Evolutionary conservation across 2,329 filamentous ascomycete genomes (phyloP).

Genomic region (Stagonosporopsis chrysanthemi): DNA sequence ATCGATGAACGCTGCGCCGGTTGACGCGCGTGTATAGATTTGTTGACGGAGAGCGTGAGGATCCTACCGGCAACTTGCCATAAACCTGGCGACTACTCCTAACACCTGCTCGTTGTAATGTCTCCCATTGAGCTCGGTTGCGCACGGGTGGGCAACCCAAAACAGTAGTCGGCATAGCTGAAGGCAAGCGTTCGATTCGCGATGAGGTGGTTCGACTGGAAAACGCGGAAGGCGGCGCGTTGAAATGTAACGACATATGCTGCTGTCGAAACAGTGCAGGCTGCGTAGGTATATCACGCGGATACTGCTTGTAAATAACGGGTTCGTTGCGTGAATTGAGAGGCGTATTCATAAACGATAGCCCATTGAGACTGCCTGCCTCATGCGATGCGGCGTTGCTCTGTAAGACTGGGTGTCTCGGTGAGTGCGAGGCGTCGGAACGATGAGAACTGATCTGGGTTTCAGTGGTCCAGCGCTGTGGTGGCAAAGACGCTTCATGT

Average conservation of each 20-base stretch:
- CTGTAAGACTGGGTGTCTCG: conserved; percentile 20
- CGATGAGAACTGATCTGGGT: conserved; percentile 37
- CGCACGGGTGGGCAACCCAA: conserved; percentile 20
- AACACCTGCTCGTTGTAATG: conserved; percentile 30
- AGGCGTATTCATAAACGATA: conserved; percentile 48
- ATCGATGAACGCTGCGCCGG: conserved; percentile 34
- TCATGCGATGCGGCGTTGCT: conserved; percentile 29
- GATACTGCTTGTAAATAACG: conserved; percentile 14
- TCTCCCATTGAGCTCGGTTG: conserved; percentile 26
- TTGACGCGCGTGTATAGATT: conserved; percentile 18
- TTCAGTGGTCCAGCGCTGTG: conserved; percentile 34
- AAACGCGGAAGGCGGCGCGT: conserved; percentile 11
- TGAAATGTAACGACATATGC: conserved; percentile 8
- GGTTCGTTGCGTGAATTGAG: conserved; percentile 30
- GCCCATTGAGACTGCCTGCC: conserved; percentile 41
- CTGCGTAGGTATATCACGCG: neutral
- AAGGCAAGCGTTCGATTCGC: conserved; percentile 24
- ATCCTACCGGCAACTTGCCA: neutral
- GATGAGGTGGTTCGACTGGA: conserved; percentile 13
- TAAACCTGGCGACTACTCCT: conserved; percentile 32
- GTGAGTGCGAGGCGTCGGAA: conserved; percentile 39
- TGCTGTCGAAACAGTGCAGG: conserved; percentile 10
- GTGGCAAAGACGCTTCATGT: conserved; percentile 21
- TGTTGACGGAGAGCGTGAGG: neutral
- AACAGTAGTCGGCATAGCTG: conserved; percentile 27